Evolutionary conservation across 2,329 filamentous ascomycete genomes (phyloP).

Genomic region (Talaromyces sp.): DNA sequence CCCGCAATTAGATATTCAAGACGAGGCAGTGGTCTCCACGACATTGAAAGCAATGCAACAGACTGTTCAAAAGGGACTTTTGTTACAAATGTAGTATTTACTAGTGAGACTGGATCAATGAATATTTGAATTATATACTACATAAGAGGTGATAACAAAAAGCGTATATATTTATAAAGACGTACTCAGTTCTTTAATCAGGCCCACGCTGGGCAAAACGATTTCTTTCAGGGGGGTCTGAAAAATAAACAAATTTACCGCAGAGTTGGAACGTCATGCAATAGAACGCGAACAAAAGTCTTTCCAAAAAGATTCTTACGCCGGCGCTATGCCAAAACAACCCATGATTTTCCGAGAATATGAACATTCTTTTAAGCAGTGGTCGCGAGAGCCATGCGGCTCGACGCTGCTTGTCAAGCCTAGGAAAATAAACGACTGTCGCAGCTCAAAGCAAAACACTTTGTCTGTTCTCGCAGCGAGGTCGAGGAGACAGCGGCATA

Average conservation of each 20-base stretch:
- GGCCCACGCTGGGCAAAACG: background rate
- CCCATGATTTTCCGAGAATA: constrained; percentile 4
- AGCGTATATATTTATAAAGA: constrained; percentile 10
- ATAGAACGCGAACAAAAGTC: constrained; percentile 8
- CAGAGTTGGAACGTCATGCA: constrained; percentile 2
- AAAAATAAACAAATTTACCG: constrained; percentile 3
- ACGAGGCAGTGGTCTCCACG: background rate
- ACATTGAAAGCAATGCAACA: background rate
- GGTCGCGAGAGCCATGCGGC: background rate
- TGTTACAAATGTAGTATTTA: background rate
- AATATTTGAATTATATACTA: constrained; percentile 8
- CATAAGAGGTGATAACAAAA: constrained; percentile 7
- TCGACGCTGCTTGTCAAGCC: background rate
- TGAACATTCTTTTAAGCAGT: background rate
- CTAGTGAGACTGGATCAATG: background rate
- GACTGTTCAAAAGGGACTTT: background rate
- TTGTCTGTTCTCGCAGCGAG: background rate
- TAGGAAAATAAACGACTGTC: background rate
- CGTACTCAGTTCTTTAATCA: constrained; percentile 3
- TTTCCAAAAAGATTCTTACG: constrained; percentile 12
- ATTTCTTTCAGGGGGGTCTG: background rate
- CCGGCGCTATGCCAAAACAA: constrained; percentile 16
- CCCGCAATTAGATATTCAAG: background rate
- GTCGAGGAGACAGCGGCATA: background rate
- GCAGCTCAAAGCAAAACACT: background rate